Evolutionary conservation across 2,329 filamentous ascomycete genomes (phyloP), one percentile per base, ranked within the genome.

Genomic region (Fonsecaea pedrosoi): DNA sequence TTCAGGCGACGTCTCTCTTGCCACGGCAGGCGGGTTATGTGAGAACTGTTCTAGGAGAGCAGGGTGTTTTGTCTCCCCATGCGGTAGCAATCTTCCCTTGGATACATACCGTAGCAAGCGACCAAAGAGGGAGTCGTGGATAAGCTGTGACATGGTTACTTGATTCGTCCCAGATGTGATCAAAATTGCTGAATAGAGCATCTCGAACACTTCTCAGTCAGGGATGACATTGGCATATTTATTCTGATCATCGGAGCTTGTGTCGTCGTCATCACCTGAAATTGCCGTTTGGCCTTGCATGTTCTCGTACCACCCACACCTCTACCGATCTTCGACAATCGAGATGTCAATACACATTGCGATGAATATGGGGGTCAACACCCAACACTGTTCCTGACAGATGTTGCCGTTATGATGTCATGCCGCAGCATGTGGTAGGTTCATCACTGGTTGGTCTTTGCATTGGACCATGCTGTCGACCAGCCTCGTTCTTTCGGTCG

Each of bases 101-200:
- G 53, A 55, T 15, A 55, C n/a, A 10, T 55, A 12, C 3, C 53
- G 25, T 30, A 55, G 30, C 6, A 55, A 35, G 30, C 34, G 53
- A 13, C 53, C 53, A 35, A 21, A 34, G 15, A 55, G 35, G 18
- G 53, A 55, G 53, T 55, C 53, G 53, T 37, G 53, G 34, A 55
- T 37, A n/a, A 55, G 53, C 12, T 34, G 30, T 37, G 53, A 55
- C 53, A 55, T 55, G 53, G 42, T 8, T 25, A 18, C 18, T 9
- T 12, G 45, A 25, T 4, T 50, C 25, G 18, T 25, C 6, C 7
- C 7, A 18, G 5, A 18, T n/a, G 10, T 10, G 40, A 45, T 45
- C 15, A 45, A 45, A 45, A 15, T 21, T 45, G 1, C n/a, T 25
- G 45, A 25, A 25, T 8, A 9, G 18, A 50, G 45, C 45, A 50